These are phyloP conservation scores for Dendryphion nanum DNA, from an alignment of 2,329 filamentous ascomycete genomes.

Conservation along the genomic window DNA sequence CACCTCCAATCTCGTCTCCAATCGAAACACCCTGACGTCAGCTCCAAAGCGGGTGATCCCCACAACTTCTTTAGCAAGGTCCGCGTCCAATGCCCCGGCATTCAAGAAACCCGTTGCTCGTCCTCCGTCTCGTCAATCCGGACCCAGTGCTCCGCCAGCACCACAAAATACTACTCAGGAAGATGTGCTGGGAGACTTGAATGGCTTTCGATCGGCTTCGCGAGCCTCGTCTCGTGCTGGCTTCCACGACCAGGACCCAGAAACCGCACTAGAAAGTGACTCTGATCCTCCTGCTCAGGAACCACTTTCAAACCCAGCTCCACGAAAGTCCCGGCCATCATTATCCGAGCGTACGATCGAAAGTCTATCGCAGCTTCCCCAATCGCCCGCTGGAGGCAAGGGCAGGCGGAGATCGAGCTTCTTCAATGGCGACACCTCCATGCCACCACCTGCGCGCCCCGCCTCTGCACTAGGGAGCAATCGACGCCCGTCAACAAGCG, in stretches of 20 bases:
- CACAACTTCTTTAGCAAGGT: slow-evolving; percentile 15
- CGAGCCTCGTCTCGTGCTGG: slow-evolving; percentile 39
- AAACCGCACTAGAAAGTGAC: slow-evolving; percentile 12
- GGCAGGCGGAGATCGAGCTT: slow-evolving; percentile 67
- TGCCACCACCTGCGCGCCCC: slow-evolving; percentile 62
- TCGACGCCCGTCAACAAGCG: slow-evolving; percentile 50
- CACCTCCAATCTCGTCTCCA: slow-evolving; percentile 17
- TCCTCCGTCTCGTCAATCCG: slow-evolving; percentile 33
- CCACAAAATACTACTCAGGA: slow-evolving; percentile 17
- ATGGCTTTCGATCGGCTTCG: slow-evolving; percentile 45
- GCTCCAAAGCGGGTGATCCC: slow-evolving; percentile 22
- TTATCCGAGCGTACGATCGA: slow-evolving; percentile 84
- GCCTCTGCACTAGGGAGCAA: slow-evolving; percentile 58
- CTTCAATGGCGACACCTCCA: slow-evolving; percentile 63
- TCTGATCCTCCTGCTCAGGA: slow-evolving; percentile 9
- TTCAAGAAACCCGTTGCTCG: slow-evolving; percentile 40
- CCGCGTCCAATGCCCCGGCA: slow-evolving; percentile 13
- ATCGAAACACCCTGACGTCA: slow-evolving; percentile 21
- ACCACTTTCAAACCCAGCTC: slow-evolving; percentile 12
- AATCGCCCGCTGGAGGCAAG: slow-evolving; percentile 65
- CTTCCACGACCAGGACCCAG: slow-evolving; percentile 28
- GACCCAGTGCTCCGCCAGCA: slow-evolving; percentile 14
- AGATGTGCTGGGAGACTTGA: slow-evolving; percentile 43
- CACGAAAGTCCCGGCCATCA: slow-evolving; percentile 48
- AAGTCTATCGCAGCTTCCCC: slow-evolving; percentile 73